Percentiles rank a stretch among this genome's conserved stretches.
phyloP scores from a whole-genome alignment of 208 protist species.

The Acanthamoeba healyi region DNA sequence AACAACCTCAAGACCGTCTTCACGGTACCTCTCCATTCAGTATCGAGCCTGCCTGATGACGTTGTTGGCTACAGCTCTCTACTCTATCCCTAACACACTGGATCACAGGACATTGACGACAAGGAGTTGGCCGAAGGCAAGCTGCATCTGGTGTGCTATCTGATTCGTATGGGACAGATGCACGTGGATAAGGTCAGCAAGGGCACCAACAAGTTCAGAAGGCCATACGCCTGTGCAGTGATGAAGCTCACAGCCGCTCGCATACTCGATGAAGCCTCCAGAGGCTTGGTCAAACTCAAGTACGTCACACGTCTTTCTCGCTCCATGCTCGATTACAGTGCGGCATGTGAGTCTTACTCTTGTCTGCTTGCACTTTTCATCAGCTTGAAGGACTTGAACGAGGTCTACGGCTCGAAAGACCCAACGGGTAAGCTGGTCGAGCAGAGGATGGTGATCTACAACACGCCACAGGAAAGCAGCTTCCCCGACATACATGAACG shows the following conservation, averaged over 20 bases:
- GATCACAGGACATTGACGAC: constrained; percentile 68
- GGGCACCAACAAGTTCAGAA: constrained; percentile 74
- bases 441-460: constrained; percentile 78
- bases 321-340: background rate
- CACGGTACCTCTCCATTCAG: constrained; percentile 33
- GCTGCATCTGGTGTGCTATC: constrained; percentile 72
- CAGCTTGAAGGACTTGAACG: constrained; percentile 3
- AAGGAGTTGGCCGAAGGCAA: constrained; percentile 77
- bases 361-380: background rate
- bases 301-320: background rate
- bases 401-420: background rate
- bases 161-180: constrained; percentile 80
- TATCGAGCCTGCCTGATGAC: no score
- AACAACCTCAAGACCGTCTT: constrained; percentile 79
- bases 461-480: constrained; percentile 68
- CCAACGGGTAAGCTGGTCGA: constrained; percentile 73
- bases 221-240: constrained; percentile 77
- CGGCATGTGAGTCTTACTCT: no score
- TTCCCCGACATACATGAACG: constrained; percentile 77
- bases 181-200: constrained; percentile 50
- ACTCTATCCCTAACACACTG: no score
- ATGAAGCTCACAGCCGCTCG: constrained; percentile 9
- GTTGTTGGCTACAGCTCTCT: background rate
- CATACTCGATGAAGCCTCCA: background rate
- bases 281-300: background rate